phyloP scores from a whole-genome alignment of 176 grass and related monocot genomes.

The Zea luxurians region DNA sequence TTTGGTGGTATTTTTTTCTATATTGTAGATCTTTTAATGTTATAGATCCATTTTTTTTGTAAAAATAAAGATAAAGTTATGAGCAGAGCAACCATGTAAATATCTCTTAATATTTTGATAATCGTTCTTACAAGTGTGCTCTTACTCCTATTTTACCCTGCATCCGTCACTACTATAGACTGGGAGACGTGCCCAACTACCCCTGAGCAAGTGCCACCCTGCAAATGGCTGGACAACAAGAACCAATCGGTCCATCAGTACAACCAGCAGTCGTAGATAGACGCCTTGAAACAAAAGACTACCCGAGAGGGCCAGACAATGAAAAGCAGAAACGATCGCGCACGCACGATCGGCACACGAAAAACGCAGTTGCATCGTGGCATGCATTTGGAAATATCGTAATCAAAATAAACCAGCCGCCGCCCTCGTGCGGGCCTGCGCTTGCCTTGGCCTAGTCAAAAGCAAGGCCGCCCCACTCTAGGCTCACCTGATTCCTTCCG shows the following conservation, averaged over 20 bases:
- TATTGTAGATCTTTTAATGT: no score
- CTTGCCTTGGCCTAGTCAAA: not conserved
- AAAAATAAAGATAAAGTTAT: no score
- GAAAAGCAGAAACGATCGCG: not conserved
- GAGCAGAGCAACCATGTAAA: no score
- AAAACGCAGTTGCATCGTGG: not conserved
- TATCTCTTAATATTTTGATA: no score
- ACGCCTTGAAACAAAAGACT: conserved; percentile 11
- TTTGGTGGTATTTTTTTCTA: no score
- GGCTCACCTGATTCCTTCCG: not conserved
- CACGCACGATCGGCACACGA: not conserved
- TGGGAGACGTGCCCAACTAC: no score
- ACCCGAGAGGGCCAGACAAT: not conserved
- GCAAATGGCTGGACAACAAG: no score
- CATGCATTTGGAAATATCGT: not conserved
- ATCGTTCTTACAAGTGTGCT: no score
- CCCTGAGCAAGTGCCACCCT: no score
- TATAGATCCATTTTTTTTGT: no score
- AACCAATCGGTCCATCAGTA: not conserved
- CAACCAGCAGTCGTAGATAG: not conserved
- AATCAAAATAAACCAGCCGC: not conserved
- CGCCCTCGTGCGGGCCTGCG: not conserved
- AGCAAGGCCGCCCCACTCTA: not conserved
- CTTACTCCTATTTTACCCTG: no score
- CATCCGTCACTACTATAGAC: no score